Evolutionary conservation across 768 basidiomycete species (phyloP).

Genomic region (Termitomyces eurrhizus): DNA sequence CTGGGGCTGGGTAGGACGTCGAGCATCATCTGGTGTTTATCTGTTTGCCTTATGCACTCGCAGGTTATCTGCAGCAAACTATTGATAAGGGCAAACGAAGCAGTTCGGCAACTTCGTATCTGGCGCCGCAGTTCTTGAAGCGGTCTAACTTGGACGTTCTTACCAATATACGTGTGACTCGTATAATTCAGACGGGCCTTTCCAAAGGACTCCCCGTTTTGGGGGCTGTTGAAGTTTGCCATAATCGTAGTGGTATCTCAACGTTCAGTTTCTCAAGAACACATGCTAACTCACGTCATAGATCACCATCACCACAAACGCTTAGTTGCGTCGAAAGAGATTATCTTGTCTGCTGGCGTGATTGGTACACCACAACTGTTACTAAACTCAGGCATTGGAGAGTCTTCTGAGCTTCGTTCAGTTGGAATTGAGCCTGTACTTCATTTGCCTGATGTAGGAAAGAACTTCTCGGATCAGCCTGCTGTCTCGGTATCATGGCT

Average conservation of each 20-base stretch:
- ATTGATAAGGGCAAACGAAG: background rate
- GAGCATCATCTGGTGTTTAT: background rate
- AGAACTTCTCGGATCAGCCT: background rate
- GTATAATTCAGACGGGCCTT: background rate
- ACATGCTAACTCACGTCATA: background rate
- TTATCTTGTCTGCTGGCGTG: slow-evolving; percentile 23
- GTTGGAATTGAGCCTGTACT: slow-evolving; percentile 22
- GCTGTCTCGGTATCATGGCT: slow-evolving; percentile 19
- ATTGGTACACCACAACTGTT: slow-evolving; percentile 30
- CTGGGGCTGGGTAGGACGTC: slow-evolving; percentile 21
- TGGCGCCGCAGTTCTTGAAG: background rate
- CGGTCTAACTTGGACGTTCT: background rate
- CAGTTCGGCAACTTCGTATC: background rate
- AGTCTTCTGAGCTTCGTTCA: slow-evolving; percentile 13
- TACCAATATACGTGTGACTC: background rate
- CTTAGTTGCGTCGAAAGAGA: background rate
- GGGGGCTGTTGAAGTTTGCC: background rate
- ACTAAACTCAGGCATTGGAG: slow-evolving; percentile 19
- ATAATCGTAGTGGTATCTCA: background rate
- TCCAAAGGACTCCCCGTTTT: background rate
- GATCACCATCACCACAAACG: background rate
- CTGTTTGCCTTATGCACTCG: background rate
- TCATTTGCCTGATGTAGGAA: slow-evolving; percentile 18
- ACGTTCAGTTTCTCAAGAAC: background rate
- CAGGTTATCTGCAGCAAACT: background rate